Base-by-base conservation (phyloP, 805 yeast genomes). In the Henningerozyma blattae region DNA sequence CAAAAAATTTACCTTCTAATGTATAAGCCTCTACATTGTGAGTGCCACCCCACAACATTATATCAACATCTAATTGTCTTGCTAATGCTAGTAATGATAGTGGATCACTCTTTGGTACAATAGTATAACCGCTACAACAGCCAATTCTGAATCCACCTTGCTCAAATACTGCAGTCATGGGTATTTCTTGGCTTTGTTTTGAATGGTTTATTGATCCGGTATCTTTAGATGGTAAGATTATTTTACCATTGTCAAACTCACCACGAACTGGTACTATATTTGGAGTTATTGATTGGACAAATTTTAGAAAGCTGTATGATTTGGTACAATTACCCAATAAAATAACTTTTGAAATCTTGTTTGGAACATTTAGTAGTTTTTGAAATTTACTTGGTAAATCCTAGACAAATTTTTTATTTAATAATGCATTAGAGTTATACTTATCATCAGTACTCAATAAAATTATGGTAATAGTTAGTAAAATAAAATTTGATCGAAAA, bases 21-120 rank as follows among this genome's bases (percentile, higher is more conserved):
- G 91, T 82, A 50, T 86, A 89, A 0, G 96, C 95, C 51, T 89
- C 97, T 4, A 85, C 93, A 43, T 75, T 73, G 53, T 85, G 94
- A 2, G 94, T 80, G 0, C 95, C 94, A 12, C 97, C 96, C 81
- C 91, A 85, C 12, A 91, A 65, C 43, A 91, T 62, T 4, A 91
- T 71, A 56, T 91, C 97, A 27, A 83, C 96, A 52, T 87, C 93
- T 66, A 87, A 67, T 58, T 85, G 85, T 39, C 98, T 68, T 1
- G 97, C 95, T 39, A 81, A 68, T 1, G 82, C 72, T 40, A 84
- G 64, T 35, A 91, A 63, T 31, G 93, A 77, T 46, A 87, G 72
- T 3, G 95, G 94, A 50, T 91, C 97, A 30, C 75, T 75, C 39
- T 75, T 74, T 1, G 98, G 97, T 7, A 87, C 77, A 2, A 86